Evolutionary conservation across 2,329 filamentous ascomycete species (phyloP), one percentile per base, ranked within the genome.

Genomic region (Xylariaceae sp.): DNA sequence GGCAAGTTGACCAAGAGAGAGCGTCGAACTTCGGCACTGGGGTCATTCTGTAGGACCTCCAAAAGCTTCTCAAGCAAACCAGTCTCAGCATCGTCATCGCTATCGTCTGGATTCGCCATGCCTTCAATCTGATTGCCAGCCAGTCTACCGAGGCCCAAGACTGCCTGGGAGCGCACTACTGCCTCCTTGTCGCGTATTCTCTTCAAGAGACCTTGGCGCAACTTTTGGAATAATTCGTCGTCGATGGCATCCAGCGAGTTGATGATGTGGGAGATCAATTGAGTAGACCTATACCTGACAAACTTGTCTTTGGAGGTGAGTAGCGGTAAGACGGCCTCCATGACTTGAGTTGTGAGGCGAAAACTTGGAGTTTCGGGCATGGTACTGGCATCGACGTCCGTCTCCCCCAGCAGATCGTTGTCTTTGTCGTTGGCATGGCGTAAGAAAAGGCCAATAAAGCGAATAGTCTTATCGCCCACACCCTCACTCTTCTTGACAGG

Each of bases 181-280:
- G 92, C 85, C 72, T 99, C 95, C 75, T 97, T 98, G 76, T 99
- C 95, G 64, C 92, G 87, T 47, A 98, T 88, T 29, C 95, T 85
- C 75, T 90, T 96, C 40, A 96, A 78, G 33, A 99, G 79, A 0
- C 89, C 90, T 50, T 91, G 83, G 49, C 91, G 85, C 58, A 98
- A 81, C 57, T 91, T 85, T 66, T 92, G 87, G 72, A 96, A 99
- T 9, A 97, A 77, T 45, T 95, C 91, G 71, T 96, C 92, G 68
- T 98, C 95, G 66, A 98, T 91, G 2, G 91, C 88, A 61, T 96
- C 91, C 23, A 99, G 82, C 11, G 90, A 95, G 76, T 96, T 96
- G 76, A 99, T 89, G 61, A 97, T 87, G 71, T 96, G 91, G 2
- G 92, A 90, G 50, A 96, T 87, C 49, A 96, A 85, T 72, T 99